Base-by-base conservation (phyloP, 2,329 filamentous ascomycete genomes). In the Paraconiothyrium brasiliense region DNA sequence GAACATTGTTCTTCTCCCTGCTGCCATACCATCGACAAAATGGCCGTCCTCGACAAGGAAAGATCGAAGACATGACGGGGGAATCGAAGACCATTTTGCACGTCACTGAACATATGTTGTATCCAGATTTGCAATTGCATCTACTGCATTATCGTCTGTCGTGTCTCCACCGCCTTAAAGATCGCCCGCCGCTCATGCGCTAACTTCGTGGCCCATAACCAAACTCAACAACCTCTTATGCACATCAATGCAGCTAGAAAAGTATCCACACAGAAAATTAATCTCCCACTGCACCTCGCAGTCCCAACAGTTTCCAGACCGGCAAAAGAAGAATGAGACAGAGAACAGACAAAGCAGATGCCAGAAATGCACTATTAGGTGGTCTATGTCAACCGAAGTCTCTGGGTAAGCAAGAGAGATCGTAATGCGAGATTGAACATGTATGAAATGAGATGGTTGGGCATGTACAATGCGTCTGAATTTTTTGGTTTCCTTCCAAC, bases 211-310 rank as follows among this genome's bases (percentile, higher is more conserved):
- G 34, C 24, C 50, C 50, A 54, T 22, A 13, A 30, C 22, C 50
- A 16, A 41, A 41, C 39, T 30, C 27, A 30, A 30, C 27, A 30
- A 41, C 34, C 50, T 30, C 50, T 35, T 30, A 54, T 54, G 50
- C 50, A 54, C 22, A 43, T 54, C 14, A 43, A 54, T 54, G 50
- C 50, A 54, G 37, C 50, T 54, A 54, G 35, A 54, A 54, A 54
- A 54, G 37, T 54, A 54, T 54, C 32, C 50, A 48, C 24, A 44
- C 35, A 54, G 50, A 54, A 54, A 54, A 43, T 52, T 54, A 54
- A 54, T 54, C 27, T 54, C 37, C 35, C 20, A 22, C 43, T 46
- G 11, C 49, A n/a, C 24, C 37, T 43, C 35, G 37, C 50, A 16
- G 20, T 43, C 24, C 22, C 24, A 41, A 13, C 22, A 27, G 8